Evolutionary conservation across 1,284 basidiomycete species (phyloP).

Genomic region (Kalmanozyma brasiliensis): DNA sequence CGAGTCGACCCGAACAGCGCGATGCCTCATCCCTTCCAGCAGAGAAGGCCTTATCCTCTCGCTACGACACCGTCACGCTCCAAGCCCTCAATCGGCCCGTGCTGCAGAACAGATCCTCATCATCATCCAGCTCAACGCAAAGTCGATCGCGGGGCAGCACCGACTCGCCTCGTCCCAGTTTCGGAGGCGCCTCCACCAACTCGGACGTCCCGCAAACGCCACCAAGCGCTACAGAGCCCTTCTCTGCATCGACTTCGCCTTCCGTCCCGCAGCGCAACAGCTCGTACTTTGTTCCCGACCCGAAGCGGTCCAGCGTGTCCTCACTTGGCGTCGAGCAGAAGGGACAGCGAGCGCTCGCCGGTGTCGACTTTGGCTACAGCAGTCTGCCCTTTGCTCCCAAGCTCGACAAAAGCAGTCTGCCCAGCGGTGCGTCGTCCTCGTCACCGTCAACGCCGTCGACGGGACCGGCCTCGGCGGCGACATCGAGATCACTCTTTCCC

Average conservation of each 20-base stretch:
- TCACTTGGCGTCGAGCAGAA: constrained; percentile 15
- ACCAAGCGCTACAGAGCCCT: constrained; percentile 4
- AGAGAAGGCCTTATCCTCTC: constrained; percentile 5
- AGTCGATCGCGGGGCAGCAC: constrained; percentile 7
- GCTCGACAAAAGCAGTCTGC: constrained; percentile 24
- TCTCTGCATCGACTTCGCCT: constrained; percentile 2
- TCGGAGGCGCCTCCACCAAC: background rate
- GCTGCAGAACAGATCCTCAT: constrained; percentile 20
- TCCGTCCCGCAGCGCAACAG: constrained; percentile 23
- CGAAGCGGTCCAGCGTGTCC: constrained; percentile 16
- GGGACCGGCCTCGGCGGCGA: constrained; percentile 2
- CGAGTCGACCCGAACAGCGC: background rate
- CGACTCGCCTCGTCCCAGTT: background rate
- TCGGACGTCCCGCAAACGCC: constrained; percentile 1
- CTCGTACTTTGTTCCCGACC: constrained; percentile 10
- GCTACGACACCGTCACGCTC: constrained; percentile 11
- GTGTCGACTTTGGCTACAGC: constrained; percentile 53
- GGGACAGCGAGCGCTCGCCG: constrained; percentile 40
- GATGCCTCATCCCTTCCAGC: background rate
- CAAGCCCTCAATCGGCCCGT: constrained; percentile 17
- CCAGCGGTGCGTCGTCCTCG: constrained; percentile 3
- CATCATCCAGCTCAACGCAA: constrained; percentile 24
- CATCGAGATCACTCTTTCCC: constrained; percentile 38
- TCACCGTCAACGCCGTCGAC: constrained; percentile 5
- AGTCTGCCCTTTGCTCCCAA: constrained; percentile 42